Conservation (phyloP, 1,284 basidiomycete species). For the Hypsizygus ulmarius region DNA sequence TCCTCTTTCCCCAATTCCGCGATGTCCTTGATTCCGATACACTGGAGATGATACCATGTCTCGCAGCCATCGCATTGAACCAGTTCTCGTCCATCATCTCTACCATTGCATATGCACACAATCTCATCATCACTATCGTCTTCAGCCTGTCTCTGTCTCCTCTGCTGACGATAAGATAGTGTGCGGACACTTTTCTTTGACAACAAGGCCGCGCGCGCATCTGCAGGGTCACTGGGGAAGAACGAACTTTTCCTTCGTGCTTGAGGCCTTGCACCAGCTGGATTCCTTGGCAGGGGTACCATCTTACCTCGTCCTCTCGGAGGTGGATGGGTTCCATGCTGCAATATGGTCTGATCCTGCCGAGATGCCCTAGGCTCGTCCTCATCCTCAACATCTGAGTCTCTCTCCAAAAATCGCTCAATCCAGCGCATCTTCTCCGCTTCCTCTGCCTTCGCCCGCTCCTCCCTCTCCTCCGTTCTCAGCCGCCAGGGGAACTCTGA, state of each 20-base stretch:
- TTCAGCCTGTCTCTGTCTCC: conserved; percentile 30
- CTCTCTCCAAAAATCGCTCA: conserved; percentile 56
- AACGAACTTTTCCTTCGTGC: conserved; percentile 30
- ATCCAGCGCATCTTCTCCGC: conserved; percentile 58
- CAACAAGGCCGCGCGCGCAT: conserved; percentile 67
- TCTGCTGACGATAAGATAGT: conserved; percentile 48
- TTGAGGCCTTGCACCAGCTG: conserved; percentile 25
- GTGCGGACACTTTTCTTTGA: conserved; percentile 65
- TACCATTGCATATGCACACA: conserved; percentile 63
- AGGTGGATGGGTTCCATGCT: conserved; percentile 21
- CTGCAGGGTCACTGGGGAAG: conserved; percentile 64
- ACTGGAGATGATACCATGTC: conserved; percentile 74
- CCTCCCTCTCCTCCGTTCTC: conserved; percentile 50
- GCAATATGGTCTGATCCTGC: neutral
- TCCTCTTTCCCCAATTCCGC: conserved; percentile 69
- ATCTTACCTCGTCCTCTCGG: conserved; percentile 56
- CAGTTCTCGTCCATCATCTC: conserved; percentile 62
- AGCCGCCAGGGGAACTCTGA: conserved; percentile 71
- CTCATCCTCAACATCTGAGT: conserved; percentile 56
- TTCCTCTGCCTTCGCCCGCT: conserved; percentile 49
- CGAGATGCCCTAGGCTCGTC: conserved; percentile 29
- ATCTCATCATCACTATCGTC: conserved; percentile 48
- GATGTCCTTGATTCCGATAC: conserved; percentile 63
- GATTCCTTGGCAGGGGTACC: conserved; percentile 49
- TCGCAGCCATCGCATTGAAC: conserved; percentile 77